Percentiles rank a stretch among this genome's conserved stretches.
phyloP scores from a whole-genome alignment of 257 asterid species.

The Primulina huaijiensis region DNA sequence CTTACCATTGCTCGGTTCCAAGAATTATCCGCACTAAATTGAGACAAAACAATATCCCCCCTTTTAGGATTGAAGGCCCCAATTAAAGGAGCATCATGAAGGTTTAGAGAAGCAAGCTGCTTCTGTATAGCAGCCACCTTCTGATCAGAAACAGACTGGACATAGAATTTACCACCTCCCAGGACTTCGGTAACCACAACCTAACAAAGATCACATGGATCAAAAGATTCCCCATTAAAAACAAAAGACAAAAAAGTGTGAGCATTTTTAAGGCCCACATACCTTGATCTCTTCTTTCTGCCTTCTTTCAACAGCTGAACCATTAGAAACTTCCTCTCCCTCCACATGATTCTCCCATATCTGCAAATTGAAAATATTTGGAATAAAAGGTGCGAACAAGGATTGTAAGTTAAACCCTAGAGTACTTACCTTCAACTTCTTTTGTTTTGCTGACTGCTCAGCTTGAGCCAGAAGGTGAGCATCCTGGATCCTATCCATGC shows the following conservation, averaged over 20 bases:
- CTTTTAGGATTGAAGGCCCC: constrained; percentile 86
- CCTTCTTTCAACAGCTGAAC: constrained; percentile 53
- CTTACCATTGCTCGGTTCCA: constrained; percentile 99
- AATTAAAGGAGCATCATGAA: constrained; percentile 79
- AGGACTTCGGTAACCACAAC: constrained; percentile 79
- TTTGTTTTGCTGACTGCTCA: constrained; percentile 85
- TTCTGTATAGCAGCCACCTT: constrained; percentile 73
- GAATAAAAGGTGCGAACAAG: constrained; percentile 11
- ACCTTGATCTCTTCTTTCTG: constrained; percentile 85
- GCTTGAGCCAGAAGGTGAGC: constrained; percentile 87
- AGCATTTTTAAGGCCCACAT: constrained; percentile 11
- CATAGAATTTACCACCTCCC: constrained; percentile 90
- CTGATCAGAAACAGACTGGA: constrained; percentile 80
- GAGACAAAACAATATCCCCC: constrained; percentile 87
- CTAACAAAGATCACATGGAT: constrained; percentile 35
- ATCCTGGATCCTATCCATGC: constrained; percentile 77
- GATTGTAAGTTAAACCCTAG: constrained; percentile 6
- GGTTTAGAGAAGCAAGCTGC: constrained; percentile 74
- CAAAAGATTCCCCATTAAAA: constrained; percentile 9
- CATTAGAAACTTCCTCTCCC: constrained; percentile 67
- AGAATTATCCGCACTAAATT: constrained; percentile 82
- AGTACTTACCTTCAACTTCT: constrained; percentile 76
- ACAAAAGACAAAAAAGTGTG: neutral
- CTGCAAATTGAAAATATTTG: constrained; percentile 34
- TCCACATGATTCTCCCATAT: constrained; percentile 75